A percentile compares a stretch with the other conserved stretches of the same genome.
phyloP scores from a whole-genome alignment of 371 early-diverging fungal species.

The Actinomucor elegans region DNA sequence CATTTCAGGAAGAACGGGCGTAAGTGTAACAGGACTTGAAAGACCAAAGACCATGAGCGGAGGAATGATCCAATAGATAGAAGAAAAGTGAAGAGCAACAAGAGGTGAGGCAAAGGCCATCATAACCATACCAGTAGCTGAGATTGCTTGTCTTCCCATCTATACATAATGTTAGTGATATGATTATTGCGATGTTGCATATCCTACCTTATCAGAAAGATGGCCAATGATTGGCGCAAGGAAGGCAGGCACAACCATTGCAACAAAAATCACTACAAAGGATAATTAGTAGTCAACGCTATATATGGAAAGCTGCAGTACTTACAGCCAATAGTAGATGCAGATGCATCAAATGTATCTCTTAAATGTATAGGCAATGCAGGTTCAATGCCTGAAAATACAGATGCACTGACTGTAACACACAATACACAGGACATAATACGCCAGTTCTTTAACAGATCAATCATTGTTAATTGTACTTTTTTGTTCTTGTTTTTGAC shows the following conservation, averaged over 20 bases:
- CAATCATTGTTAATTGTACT: slow-evolving; percentile 45
- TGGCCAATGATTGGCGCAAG: slow-evolving; percentile 61
- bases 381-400: slow-evolving; percentile 66
- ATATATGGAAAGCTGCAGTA: no score
- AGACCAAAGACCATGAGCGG: slow-evolving; percentile 57
- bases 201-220: slow-evolving; percentile 50
- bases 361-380: slow-evolving; percentile 60
- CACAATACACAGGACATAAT: slow-evolving; percentile 54
- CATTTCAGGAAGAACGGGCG: slow-evolving; percentile 60
- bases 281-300: no score
- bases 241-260: slow-evolving; percentile 66
- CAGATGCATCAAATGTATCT: slow-evolving; percentile 41
- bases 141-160: slow-evolving; percentile 52
- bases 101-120: slow-evolving; percentile 52
- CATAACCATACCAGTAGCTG: slow-evolving; percentile 53
- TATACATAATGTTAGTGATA: slow-evolving; percentile 2
- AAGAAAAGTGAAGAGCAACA: slow-evolving; percentile 38
- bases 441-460: slow-evolving; percentile 54
- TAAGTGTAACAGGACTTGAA: slow-evolving; percentile 56
- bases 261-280: slow-evolving; percentile 50
- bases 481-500: slow-evolving; percentile 8
- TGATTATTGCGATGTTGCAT: no score
- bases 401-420: slow-evolving; percentile 57
- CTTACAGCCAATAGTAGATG: slow-evolving; percentile 54
- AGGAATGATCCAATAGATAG: slow-evolving; percentile 48